Percentiles rank a stretch among this genome's conserved stretches.
Evolutionary conservation across 2,329 filamentous ascomycete genomes (phyloP).

Genomic region (Thelonectria rubi): DNA sequence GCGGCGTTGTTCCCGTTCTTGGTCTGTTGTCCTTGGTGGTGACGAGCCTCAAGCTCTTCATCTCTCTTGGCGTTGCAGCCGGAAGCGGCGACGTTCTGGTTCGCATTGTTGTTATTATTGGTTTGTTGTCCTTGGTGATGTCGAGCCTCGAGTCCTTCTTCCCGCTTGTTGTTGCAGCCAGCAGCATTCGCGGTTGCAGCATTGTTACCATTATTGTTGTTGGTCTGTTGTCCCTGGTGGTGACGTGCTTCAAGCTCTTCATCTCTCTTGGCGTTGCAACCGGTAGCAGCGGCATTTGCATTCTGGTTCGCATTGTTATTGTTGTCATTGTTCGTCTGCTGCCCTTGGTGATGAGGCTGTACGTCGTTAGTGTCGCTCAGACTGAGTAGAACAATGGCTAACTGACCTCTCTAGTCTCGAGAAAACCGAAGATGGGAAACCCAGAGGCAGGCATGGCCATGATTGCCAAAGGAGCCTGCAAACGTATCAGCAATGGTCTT

Average conservation of each 20-base stretch:
- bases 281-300: not conserved
- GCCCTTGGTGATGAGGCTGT: slow-evolving; percentile 19
- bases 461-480: slow-evolving; percentile 6
- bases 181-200: not conserved
- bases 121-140: slow-evolving; percentile 13
- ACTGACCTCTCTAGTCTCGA: slow-evolving; percentile 13
- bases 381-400: not conserved
- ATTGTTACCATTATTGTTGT: not conserved
- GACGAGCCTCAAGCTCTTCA: not conserved
- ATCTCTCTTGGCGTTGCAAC: slow-evolving; percentile 3
- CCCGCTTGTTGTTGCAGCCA: slow-evolving; percentile 15
- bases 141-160: slow-evolving; percentile 7
- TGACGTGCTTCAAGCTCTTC: not conserved
- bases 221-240: slow-evolving; percentile 9
- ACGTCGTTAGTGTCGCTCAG: not conserved
- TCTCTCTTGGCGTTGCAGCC: slow-evolving; percentile 8
- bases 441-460: slow-evolving; percentile 13
- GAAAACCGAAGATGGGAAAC: not conserved
- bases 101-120: not conserved
- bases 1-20: not conserved
- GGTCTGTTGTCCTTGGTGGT: slow-evolving; percentile 1
- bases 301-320: not conserved
- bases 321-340: slow-evolving; percentile 2
- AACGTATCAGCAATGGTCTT: not conserved
- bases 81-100: not conserved